Conservation (phyloP, 192 early-diverging fungal species). For the Coemansia interrupta region DNA sequence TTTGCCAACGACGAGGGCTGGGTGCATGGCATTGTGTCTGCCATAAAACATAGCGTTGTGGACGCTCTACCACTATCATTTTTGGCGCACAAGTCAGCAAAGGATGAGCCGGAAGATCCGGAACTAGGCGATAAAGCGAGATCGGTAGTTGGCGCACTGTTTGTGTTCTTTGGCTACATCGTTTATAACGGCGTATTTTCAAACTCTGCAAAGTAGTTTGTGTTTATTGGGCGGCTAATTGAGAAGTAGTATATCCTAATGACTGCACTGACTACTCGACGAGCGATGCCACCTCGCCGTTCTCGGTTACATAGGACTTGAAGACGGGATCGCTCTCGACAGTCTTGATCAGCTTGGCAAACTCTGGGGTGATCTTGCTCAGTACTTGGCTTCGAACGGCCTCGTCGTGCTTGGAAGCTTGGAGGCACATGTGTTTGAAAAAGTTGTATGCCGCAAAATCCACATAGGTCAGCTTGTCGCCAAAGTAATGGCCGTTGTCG, state of each 20-base stretch:
- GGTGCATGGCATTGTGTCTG: slow-evolving; percentile 13
- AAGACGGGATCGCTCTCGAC: slow-evolving; percentile 20
- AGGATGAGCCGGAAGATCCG: slow-evolving; percentile 8
- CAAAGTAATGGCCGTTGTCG: slow-evolving; percentile 51
- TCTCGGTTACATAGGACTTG: not conserved
- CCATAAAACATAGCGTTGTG: slow-evolving; percentile 17
- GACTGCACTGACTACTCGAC: too few species aligned
- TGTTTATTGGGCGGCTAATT: not conserved
- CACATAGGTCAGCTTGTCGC: slow-evolving; percentile 40
- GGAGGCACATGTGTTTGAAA: slow-evolving; percentile 17
- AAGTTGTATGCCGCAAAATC: slow-evolving; percentile 34
- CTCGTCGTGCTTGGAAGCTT: not conserved
- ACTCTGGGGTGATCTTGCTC: slow-evolving; percentile 25
- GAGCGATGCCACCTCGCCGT: not conserved
- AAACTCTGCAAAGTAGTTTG: slow-evolving; percentile 1
- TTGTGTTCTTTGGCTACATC: slow-evolving; percentile 37
- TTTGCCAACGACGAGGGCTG: slow-evolving; percentile 19
- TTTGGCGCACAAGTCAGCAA: not conserved
- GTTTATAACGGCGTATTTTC: slow-evolving; percentile 38
- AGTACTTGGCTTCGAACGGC: slow-evolving; percentile 2
- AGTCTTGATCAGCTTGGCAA: slow-evolving; percentile 24
- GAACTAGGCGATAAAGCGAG: slow-evolving; percentile 17
- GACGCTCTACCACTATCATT: not conserved
- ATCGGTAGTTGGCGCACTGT: slow-evolving; percentile 20
- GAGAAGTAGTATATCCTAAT: not conserved